Conservation (phyloP, 2,329 filamentous ascomycete genomes). For the Penicillium aurantiogriseum region DNA sequence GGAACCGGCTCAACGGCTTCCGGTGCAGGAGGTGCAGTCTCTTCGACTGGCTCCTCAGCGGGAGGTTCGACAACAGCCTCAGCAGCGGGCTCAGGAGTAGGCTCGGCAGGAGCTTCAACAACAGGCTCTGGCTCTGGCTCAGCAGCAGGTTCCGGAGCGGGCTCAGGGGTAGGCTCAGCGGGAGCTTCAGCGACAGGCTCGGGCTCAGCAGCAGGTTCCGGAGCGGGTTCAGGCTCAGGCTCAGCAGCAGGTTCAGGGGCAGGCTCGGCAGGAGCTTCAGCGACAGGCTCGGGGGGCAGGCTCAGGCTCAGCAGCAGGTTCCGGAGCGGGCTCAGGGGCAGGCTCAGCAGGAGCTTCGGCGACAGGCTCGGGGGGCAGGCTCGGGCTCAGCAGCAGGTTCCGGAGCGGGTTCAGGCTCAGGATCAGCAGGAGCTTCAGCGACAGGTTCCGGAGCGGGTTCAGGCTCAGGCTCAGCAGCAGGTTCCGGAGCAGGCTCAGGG, state of each 20-base stretch:
- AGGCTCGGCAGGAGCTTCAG: background rate
- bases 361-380: background rate
- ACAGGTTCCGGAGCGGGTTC: background rate
- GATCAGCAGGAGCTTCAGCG: too few species aligned
- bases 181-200: background rate
- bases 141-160: background rate
- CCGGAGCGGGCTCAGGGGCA: background rate
- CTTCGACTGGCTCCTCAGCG: constrained; percentile 16
- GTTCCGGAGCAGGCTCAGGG: too few species aligned
- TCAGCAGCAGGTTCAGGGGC: constrained; percentile 1
- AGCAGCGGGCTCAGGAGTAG: constrained; percentile 8
- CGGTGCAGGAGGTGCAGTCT: constrained; percentile 4
- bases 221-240: constrained; percentile 15
- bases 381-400: constrained; percentile 1
- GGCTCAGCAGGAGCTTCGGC: constrained; percentile 14
- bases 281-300: background rate
- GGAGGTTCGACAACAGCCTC: constrained; percentile 16
- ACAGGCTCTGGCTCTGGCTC: background rate
- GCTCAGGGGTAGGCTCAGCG: background rate
- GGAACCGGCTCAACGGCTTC: constrained; percentile 2
- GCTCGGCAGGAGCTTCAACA: constrained; percentile 10
- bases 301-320: background rate
- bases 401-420: background rate
- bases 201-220: background rate
- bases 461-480: background rate